A percentile compares a stretch with the other conserved stretches of the same genome.
These are phyloP conservation scores for Adiantum capillusveneris DNA, from an alignment of 75 land plant genomes.

Conservation along the genomic window DNA sequence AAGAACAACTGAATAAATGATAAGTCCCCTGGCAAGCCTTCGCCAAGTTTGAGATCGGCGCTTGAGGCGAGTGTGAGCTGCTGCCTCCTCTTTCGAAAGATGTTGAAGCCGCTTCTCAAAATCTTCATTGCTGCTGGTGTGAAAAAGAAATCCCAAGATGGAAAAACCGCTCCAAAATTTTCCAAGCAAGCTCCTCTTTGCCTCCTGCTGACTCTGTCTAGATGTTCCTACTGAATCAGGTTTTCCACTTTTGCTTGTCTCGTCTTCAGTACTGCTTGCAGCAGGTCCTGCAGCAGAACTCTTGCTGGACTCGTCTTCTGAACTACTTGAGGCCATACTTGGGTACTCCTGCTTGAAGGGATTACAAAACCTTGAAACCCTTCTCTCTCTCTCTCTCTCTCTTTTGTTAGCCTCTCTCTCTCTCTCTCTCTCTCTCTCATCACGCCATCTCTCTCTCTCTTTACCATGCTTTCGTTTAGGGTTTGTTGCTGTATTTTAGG, in stretches of 20 bases:
- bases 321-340: no score
- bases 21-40: conserved; percentile 41
- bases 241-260: background rate
- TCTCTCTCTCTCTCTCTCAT: no score
- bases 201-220: no score
- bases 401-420: no score
- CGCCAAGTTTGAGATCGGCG: conserved; percentile 59
- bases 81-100: conserved; percentile 82
- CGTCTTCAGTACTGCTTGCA: conserved; percentile 7
- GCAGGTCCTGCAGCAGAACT: background rate
- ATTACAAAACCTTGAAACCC: no score
- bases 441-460: no score
- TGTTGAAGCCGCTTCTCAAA: conserved; percentile 77
- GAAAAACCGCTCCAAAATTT: background rate
- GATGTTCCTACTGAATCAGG: background rate
- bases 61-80: conserved; percentile 61
- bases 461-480: no score
- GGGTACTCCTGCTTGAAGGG: no score
- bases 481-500: no score
- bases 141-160: background rate
- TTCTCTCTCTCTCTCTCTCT: no score
- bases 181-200: background rate
- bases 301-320: no score
- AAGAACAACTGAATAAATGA: conserved; percentile 48
- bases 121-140: conserved; percentile 50